Base-by-base conservation (phyloP, 176 grass and related monocot genomes). In the Elaeis guineensis region DNA sequence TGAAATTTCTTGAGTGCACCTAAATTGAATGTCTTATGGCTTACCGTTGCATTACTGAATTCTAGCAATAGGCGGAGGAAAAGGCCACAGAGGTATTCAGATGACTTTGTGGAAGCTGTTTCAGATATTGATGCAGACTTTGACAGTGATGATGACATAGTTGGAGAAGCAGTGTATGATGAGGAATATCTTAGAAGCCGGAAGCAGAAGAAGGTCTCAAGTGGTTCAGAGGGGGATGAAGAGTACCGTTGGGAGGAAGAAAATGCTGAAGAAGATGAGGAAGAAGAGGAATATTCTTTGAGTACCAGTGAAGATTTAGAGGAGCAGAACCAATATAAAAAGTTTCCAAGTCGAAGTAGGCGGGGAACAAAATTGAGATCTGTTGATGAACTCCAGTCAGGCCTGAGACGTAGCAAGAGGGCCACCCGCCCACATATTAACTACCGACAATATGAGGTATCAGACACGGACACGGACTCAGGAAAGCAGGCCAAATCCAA, bases 91-190 rank as follows among this genome's bases (percentile, higher is more conserved):
- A 82, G 78, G 62, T 97, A 88, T 55, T 69, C 75, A 2, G 76
- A 80, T 22, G 87, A 97, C 63, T 97, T 85, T 85, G 86, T 96
- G 60, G 91, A 82, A 71, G 66, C 66, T 75, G 26, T 83, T 18
- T 86, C 81, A 1, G 87, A 83, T 72, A 58, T 79, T 49, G 87
- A 90, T 17, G 65, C 29, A 0, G 66, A 61, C 51, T 79, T 86
- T 7, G 79, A 79, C 55, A 89, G 90, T 24, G 90, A 95, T 68
- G 92, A 85, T 0, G 83, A 90, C 67, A 97, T 97, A 75, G 83
- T 97, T 19, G 92, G 92, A 21, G 92, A 97, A 86, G 92, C 78
- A 63, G 78, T 97, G 4, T 97, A 97, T 51, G 87, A 97, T 16
- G 92, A 97, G 39, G 86, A 90, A 52, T 97, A 97, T 65, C 78